Conservation (phyloP, 768 basidiomycete genomes). For the Auricularia cornea region DNA sequence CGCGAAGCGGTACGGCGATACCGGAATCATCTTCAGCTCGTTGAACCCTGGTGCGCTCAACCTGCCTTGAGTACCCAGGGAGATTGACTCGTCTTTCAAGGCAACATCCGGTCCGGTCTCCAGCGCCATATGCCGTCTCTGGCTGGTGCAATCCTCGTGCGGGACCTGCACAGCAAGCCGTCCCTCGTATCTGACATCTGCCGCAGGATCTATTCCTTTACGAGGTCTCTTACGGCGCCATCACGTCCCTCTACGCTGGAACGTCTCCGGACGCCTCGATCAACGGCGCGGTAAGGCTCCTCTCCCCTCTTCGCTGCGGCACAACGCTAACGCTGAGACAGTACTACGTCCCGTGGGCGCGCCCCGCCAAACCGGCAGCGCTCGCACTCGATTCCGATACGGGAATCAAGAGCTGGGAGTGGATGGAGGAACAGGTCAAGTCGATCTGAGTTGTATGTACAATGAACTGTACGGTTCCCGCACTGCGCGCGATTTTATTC, state of each 20-base stretch:
- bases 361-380: slow-evolving; percentile 23
- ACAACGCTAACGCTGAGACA: too few relatives aligned
- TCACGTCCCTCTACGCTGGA: slow-evolving; percentile 32
- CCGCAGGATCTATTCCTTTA: slow-evolving; percentile 19
- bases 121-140: not conserved
- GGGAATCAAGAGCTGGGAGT: slow-evolving; percentile 34
- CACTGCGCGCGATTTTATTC: too few relatives aligned
- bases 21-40: slow-evolving; percentile 31
- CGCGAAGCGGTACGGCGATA: slow-evolving; percentile 29
- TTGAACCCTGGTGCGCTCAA: slow-evolving; percentile 39
- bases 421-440: slow-evolving; percentile 39
- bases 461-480: too few relatives aligned
- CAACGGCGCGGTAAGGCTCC: slow-evolving; percentile 28
- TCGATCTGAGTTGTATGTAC: slow-evolving; percentile 2
- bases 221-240: slow-evolving; percentile 25
- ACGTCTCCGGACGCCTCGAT: slow-evolving; percentile 24
- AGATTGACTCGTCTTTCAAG: too few relatives aligned
- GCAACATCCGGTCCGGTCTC: not conserved
- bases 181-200: slow-evolving; percentile 5
- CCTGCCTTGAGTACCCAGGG: too few relatives aligned
- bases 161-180: not conserved
- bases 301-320: too few relatives aligned
- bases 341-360: slow-evolving; percentile 45
- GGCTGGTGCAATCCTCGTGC: not conserved
- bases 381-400: slow-evolving; percentile 27